phyloP scores from a whole-genome alignment of 768 basidiomycete genomes.

The Suillus hirtellus region DNA sequence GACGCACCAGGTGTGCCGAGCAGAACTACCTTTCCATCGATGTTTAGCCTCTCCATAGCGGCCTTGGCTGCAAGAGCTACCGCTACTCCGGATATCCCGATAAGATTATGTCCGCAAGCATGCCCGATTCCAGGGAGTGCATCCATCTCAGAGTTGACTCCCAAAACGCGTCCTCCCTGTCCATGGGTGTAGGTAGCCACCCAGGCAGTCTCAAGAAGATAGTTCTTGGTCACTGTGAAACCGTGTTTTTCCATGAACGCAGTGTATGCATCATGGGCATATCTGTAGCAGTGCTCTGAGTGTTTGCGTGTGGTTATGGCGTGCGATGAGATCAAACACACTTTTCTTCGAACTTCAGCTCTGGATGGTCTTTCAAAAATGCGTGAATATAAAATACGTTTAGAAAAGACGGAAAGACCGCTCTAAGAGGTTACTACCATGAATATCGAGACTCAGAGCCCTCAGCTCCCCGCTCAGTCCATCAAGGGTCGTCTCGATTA shows the following conservation, averaged over 20 bases:
- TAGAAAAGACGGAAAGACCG: neutral
- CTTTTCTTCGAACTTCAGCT: constrained; percentile 69
- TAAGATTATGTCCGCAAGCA: constrained; percentile 77
- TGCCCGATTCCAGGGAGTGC: constrained; percentile 55
- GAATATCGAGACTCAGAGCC: constrained; percentile 69
- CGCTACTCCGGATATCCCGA: constrained; percentile 68
- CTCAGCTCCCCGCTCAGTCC: constrained; percentile 55
- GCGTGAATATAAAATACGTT: neutral
- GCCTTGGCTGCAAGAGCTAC: constrained; percentile 62
- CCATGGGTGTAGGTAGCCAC: constrained; percentile 59
- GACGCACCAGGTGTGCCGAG: constrained; percentile 69
- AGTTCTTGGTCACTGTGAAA: constrained; percentile 58
- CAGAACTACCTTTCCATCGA: constrained; percentile 62
- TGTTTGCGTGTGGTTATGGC: neutral
- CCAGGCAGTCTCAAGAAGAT: constrained; percentile 70
- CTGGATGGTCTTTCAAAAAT: constrained; percentile 59
- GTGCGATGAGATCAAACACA: constrained; percentile 29
- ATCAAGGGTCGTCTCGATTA: constrained; percentile 57
- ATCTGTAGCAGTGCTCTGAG: constrained; percentile 33
- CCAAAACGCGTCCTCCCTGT: constrained; percentile 62
- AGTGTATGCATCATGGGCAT: constrained; percentile 70
- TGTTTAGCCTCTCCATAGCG: constrained; percentile 55
- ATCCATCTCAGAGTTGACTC: constrained; percentile 76
- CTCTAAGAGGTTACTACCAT: constrained; percentile 41
- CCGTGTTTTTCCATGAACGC: constrained; percentile 62